Evolutionary conservation across 176 grass and related monocot genomes (phyloP).

Genomic region (Eremochloa ophiuroides): DNA sequence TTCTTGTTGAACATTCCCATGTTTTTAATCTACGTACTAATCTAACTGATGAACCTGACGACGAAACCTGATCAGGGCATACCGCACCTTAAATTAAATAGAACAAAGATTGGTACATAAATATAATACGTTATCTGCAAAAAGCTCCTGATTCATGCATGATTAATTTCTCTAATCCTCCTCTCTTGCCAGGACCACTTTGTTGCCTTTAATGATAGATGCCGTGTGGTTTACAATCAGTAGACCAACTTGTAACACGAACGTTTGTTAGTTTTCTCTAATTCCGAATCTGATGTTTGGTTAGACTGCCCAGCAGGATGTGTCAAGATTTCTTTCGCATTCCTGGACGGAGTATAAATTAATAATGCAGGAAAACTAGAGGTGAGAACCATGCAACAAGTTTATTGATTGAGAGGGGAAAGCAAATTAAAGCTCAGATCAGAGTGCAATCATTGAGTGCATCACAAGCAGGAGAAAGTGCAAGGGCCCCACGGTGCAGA

Average conservation of each 20-base stretch:
- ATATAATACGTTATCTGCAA: background rate
- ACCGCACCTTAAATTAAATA: background rate
- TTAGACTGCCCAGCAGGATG: conserved; percentile 11
- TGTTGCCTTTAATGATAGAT: background rate
- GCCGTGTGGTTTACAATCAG: background rate
- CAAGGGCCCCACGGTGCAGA: conserved; percentile 7
- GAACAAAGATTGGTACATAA: background rate
- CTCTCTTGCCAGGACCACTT: conserved; percentile 1
- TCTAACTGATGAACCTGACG: background rate
- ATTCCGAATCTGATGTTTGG: background rate
- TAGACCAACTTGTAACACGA: conserved; percentile 4
- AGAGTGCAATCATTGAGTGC: conserved; percentile 25
- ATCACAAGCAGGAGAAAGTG: conserved; percentile 20
- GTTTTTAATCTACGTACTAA: background rate
- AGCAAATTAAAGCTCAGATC: background rate
- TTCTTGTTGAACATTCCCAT: background rate
- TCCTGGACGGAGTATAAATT: background rate
- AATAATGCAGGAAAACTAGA: background rate
- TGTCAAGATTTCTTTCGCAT: background rate
- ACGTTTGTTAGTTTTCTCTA: conserved; percentile 20
- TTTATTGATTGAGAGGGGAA: background rate
- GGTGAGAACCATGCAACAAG: background rate
- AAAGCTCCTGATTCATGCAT: background rate
- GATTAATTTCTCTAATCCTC: background rate
- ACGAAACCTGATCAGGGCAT: background rate